Percentiles rank a stretch among this genome's conserved stretches.
Evolutionary conservation across 2,329 filamentous ascomycete genomes (phyloP).

Genomic region (Sarocladium brachiariae): DNA sequence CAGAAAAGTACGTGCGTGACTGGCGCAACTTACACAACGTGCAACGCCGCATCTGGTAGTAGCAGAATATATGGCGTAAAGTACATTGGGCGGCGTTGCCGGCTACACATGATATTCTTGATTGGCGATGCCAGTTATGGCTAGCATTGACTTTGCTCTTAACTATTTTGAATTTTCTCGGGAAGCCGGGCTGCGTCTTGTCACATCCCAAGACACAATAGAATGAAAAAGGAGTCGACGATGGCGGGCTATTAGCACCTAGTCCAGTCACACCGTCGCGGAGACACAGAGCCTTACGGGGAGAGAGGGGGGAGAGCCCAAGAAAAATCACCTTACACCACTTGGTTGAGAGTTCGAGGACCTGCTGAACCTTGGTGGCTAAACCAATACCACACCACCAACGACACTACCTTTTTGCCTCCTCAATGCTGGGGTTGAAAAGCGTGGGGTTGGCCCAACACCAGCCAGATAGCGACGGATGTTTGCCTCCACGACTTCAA

Average conservation of each 20-base stretch:
- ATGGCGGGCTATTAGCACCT: not conserved
- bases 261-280: not conserved
- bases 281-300: not conserved
- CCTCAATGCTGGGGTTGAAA: not conserved
- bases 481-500: not conserved
- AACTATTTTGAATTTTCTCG: not conserved
- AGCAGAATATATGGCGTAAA: too few relatives aligned
- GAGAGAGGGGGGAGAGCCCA: not conserved
- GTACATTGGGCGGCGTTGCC: slow-evolving; percentile 1
- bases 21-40: too few relatives aligned
- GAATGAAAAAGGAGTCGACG: not conserved
- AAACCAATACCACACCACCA: not conserved
- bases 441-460: slow-evolving; percentile 5
- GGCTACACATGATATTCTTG: not conserved
- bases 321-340: not conserved
- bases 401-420: not conserved
- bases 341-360: not conserved
- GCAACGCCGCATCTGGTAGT: too few relatives aligned
- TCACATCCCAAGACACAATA: not conserved
- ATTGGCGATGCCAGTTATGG: not conserved
- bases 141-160: not conserved
- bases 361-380: not conserved
- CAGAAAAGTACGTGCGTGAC: not conserved
- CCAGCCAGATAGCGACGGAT: too few relatives aligned
- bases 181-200: not conserved